These are phyloP conservation scores for Chionographis japonica DNA, from an alignment of 106 monocot species.

Conservation along the genomic window DNA sequence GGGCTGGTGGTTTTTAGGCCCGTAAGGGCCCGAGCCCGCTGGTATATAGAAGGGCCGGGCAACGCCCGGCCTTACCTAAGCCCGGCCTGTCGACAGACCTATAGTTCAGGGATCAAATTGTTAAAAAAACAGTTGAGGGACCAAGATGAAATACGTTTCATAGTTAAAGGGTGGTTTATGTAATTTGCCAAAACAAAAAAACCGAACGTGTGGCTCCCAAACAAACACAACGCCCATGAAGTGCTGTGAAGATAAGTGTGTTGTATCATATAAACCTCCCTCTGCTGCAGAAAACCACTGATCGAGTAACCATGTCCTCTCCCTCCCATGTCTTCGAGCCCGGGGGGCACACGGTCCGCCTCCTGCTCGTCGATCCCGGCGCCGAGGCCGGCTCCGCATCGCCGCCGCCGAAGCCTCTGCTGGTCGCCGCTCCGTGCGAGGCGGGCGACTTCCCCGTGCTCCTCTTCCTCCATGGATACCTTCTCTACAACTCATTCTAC, in stretches of 20 bases:
- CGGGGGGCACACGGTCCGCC: conserved; percentile 36
- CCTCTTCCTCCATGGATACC: conserved; percentile 75
- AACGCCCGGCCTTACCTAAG: no score
- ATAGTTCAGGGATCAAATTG: no score
- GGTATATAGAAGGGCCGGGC: no score
- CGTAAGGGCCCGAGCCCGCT: no score
- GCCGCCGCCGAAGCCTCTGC: conserved; percentile 56
- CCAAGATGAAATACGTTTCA: no score
- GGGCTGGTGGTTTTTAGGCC: no score
- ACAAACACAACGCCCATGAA: no score
- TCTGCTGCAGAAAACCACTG: not conserved
- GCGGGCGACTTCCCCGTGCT: conserved; percentile 67
- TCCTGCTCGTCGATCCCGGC: conserved; percentile 24
- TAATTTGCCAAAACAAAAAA: no score
- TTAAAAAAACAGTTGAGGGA: no score
- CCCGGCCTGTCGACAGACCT: no score
- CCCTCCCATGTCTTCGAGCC: conserved; percentile 31
- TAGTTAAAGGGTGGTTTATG: no score
- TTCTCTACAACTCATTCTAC: conserved; percentile 80
- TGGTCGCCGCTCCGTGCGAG: conserved; percentile 56
- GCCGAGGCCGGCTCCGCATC: not conserved
- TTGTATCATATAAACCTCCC: conserved; percentile 4
- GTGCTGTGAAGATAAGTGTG: not conserved
- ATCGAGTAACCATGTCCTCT: conserved; percentile 8
- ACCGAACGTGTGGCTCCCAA: no score